These are phyloP conservation scores for Aspergillus vadensis DNA, from an alignment of 2,329 filamentous ascomycete genomes.

Conservation along the genomic window DNA sequence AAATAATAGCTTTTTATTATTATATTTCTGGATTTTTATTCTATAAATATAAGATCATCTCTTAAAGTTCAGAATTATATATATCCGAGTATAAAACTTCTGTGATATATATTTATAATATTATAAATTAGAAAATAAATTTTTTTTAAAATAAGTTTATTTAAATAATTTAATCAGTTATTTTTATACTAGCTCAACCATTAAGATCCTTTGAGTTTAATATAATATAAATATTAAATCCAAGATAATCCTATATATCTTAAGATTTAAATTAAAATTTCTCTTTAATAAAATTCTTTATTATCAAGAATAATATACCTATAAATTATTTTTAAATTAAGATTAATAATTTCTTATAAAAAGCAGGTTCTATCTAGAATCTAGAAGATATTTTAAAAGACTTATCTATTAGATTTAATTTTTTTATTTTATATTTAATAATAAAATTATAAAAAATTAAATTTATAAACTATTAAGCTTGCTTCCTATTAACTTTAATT, in stretches of 20 bases:
- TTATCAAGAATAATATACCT: too few relatives aligned
- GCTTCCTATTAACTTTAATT: not conserved
- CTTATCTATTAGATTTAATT: not conserved
- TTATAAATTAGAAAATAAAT: constrained; percentile 5
- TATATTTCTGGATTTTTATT: not conserved
- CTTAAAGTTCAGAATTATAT: not conserved
- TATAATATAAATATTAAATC: too few relatives aligned
- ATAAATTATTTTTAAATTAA: not conserved
- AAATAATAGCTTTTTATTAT: not conserved
- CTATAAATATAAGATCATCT: not conserved
- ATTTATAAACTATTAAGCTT: not conserved
- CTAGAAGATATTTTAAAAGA: not conserved
- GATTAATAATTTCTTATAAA: not conserved
- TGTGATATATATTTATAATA: too few relatives aligned
- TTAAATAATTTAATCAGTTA: too few relatives aligned
- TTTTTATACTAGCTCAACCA: too few relatives aligned
- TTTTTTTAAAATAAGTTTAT: too few relatives aligned
- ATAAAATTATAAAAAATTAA: not conserved
- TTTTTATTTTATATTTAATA: not conserved
- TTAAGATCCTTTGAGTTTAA: too few relatives aligned
- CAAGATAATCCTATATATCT: too few relatives aligned
- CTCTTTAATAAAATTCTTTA: too few relatives aligned
- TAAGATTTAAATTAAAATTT: too few relatives aligned
- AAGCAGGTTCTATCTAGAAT: not conserved
- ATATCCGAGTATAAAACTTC: not conserved